phyloP scores from a whole-genome alignment of 495 filamentous ascomycete species.

The Xylaria acuta region DNA sequence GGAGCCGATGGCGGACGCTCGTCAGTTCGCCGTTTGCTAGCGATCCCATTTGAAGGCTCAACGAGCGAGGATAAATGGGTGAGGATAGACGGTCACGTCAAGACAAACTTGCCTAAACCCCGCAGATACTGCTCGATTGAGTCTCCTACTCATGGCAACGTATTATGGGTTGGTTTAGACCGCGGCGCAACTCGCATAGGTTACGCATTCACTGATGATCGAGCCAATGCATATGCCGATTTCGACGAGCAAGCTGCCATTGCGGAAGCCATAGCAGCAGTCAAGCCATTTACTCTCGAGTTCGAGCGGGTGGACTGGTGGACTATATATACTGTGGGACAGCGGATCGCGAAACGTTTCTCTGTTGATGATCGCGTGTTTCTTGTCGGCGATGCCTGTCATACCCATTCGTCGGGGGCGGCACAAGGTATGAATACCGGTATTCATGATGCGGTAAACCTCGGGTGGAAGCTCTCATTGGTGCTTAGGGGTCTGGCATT shows the following conservation, averaged over 20 bases:
- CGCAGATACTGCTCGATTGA: constrained; percentile 56
- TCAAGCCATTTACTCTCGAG: constrained; percentile 49
- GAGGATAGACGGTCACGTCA: constrained; percentile 52
- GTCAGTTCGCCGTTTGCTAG: constrained; percentile 46
- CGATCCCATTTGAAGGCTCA: constrained; percentile 50
- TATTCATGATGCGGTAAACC: constrained; percentile 64
- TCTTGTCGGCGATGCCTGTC: constrained; percentile 64
- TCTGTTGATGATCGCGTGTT: constrained; percentile 52
- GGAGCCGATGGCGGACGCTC: constrained; percentile 57
- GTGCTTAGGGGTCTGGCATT: constrained; percentile 38
- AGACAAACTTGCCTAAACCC: constrained; percentile 54
- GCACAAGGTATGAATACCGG: constrained; percentile 69
- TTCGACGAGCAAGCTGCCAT: constrained; percentile 42
- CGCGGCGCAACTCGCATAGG: constrained; percentile 51
- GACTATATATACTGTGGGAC: constrained; percentile 63
- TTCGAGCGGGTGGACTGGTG: constrained; percentile 53
- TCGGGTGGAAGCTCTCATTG: constrained; percentile 61
- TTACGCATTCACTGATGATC: constrained; percentile 58
- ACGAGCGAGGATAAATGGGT: constrained; percentile 52
- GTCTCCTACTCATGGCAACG: constrained; percentile 46
- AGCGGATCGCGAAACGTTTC: constrained; percentile 56
- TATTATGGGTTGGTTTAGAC: constrained; percentile 38
- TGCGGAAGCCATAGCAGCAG: constrained; percentile 40
- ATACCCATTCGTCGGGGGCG: constrained; percentile 63
- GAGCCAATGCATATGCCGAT: constrained; percentile 47